Evolutionary conservation across 768 basidiomycete species (phyloP), one percentile per base, ranked within the genome.

Genomic region (Butyriboletus loyo): DNA sequence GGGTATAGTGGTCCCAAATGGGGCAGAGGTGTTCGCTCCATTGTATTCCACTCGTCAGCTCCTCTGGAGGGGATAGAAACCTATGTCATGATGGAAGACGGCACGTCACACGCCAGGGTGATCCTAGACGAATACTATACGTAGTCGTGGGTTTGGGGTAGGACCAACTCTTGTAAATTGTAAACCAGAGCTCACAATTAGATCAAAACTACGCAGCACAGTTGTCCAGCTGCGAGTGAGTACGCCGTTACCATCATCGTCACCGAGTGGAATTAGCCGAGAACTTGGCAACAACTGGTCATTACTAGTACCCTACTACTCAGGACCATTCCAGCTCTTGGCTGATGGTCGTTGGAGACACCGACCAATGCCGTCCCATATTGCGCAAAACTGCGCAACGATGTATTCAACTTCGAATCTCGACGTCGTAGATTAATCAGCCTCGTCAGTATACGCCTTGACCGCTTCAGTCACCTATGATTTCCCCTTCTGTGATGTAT

Each of bases 1-100:
- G 86, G 85, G 0, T 68, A 86, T 59, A 73, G 73, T 31, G 53
- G 67, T 15, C 58, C 70, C 4, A 69, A 71, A 6, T 88, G 86
- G 86, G 83, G 80, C 0, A 75, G 79, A 45, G 87, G 87, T 21
- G 84, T 85, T 11, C 77, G 87, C 21, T 83, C 85, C 61, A 65
- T 87, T 34, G 49, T 83, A 0, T 86, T 88, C 61, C 66, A 47
- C n/a, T 79, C 82, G 3, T 61, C 77, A 1, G 61, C 77, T 36
- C 80, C 83, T 10, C 59, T 62, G 17, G 58, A 60, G 0, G 71
- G 78, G 0, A 72, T 84, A 19, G 75, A 84, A 52, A 85, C 84
- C 0, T 87, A 86, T 78, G 83, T 89, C 39, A 65, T 83, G 57
- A 70, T 86, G 55, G 80, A 88, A 60, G 73, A 75, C 43, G 85